A percentile compares a stretch with the other conserved stretches of the same genome.
These are phyloP conservation scores for Tarenaya hassleriana DNA, from an alignment of 345 rosid genomes.

Conservation along the genomic window DNA sequence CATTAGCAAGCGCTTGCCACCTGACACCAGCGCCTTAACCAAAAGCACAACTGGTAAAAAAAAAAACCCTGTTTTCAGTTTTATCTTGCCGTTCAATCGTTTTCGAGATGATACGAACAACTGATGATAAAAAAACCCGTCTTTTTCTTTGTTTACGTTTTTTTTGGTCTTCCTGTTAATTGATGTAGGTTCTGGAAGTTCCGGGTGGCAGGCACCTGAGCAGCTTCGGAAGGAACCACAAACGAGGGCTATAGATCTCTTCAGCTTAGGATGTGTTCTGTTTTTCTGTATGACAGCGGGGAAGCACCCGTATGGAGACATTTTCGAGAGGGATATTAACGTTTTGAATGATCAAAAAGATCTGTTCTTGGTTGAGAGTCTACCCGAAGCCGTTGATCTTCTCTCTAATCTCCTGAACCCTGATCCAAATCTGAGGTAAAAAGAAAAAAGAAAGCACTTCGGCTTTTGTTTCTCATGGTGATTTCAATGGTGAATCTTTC, in stretches of 20 bases:
- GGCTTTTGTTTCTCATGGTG: background rate
- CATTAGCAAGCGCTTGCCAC: slow-evolving; percentile 57
- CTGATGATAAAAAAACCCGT: no score
- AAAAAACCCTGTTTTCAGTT: background rate
- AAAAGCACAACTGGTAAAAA: slow-evolving; percentile 55
- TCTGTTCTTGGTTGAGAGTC: slow-evolving; percentile 50
- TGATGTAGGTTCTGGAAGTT: slow-evolving; percentile 80
- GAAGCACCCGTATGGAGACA: slow-evolving; percentile 65
- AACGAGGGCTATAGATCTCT: slow-evolving; percentile 69
- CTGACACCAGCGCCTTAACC: slow-evolving; percentile 56
- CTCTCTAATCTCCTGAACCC: slow-evolving; percentile 47
- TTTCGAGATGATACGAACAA: no score
- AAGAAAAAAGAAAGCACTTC: no score
- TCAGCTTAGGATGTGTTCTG: slow-evolving; percentile 72
- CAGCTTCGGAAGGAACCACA: slow-evolving; percentile 65
- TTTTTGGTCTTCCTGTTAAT: no score
- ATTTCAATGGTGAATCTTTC: background rate
- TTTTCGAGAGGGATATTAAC: slow-evolving; percentile 58
- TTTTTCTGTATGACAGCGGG: slow-evolving; percentile 74
- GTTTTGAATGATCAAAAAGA: slow-evolving; percentile 53
- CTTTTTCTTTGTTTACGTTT: no score
- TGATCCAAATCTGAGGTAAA: slow-evolving; percentile 48
- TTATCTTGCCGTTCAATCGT: background rate
- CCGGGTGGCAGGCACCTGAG: slow-evolving; percentile 90
- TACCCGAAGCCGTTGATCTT: slow-evolving; percentile 71